Conservation (phyloP, 352 stramenopile species). For the Pythium apleroticum region DNA sequence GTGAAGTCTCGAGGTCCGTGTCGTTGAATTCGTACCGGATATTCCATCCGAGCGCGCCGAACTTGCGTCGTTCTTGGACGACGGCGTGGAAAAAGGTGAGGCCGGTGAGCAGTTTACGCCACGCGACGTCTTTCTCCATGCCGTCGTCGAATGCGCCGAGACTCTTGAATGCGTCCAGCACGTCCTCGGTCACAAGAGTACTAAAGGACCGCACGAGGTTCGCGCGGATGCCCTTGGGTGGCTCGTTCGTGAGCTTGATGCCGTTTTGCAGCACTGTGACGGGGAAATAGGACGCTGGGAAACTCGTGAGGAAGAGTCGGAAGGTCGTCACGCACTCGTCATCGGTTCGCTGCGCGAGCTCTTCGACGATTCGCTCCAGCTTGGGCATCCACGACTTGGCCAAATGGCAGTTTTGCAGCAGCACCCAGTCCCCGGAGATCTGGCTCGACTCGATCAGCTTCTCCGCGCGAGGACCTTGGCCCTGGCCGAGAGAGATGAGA, state of each 20-base stretch:
- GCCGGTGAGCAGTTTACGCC: conserved; percentile 88
- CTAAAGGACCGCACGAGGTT: conserved; percentile 90
- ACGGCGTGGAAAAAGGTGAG: conserved; percentile 95
- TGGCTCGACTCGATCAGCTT: conserved; percentile 88
- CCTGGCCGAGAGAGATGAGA: conserved; percentile 92
- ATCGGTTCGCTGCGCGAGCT: conserved; percentile 56
- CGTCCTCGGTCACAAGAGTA: conserved; percentile 82
- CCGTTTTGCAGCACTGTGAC: conserved; percentile 92
- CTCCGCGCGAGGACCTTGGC: conserved; percentile 89
- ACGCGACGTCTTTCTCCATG: conserved; percentile 63
- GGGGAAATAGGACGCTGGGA: conserved; percentile 91
- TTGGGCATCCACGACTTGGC: conserved; percentile 94
- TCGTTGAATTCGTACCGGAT: conserved; percentile 97
- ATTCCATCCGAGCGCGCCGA: conserved; percentile 94
- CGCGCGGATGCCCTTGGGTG: conserved; percentile 89
- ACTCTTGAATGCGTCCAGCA: conserved; percentile 54
- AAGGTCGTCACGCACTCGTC: conserved; percentile 72
- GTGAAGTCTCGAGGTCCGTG: conserved; percentile 92
- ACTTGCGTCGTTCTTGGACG: conserved; percentile 94
- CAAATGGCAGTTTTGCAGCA: conserved; percentile 94
- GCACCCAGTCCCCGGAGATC: conserved; percentile 89
- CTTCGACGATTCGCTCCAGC: conserved; percentile 91
- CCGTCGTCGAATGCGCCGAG: conserved; percentile 64
- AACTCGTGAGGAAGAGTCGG: conserved; percentile 92
- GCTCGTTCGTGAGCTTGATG: conserved; percentile 93